Percentiles rank a stretch among this genome's conserved stretches.
These are phyloP conservation scores for Asterionellopsis glacialis DNA, from an alignment of 108 stramenopile species.

Conservation along the genomic window DNA sequence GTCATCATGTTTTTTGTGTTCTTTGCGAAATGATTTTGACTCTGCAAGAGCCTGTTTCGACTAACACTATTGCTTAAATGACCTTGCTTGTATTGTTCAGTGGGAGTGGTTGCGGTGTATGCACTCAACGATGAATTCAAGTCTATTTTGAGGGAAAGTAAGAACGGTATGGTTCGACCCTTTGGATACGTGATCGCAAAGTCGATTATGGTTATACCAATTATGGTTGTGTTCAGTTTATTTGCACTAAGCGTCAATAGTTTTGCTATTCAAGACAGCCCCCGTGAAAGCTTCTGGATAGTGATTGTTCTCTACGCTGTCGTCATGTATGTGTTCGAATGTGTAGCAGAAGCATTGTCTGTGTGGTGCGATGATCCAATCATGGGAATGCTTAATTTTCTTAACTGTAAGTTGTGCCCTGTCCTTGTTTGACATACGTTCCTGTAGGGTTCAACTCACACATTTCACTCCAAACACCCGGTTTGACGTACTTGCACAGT, in stretches of 20 bases:
- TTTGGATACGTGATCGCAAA: constrained; percentile 16
- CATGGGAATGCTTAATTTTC: constrained; percentile 10
- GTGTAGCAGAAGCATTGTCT: constrained; percentile 12
- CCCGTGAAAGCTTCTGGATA: not conserved
- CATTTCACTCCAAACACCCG: no score
- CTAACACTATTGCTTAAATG: no score
- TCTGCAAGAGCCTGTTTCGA: no score
- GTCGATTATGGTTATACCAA: constrained; percentile 11
- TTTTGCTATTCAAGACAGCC: constrained; percentile 6
- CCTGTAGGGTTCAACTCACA: no score
- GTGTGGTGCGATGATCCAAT: constrained; percentile 15
- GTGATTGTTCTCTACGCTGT: constrained; percentile 5
- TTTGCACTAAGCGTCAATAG: constrained; percentile 10
- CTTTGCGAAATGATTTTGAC: not conserved
- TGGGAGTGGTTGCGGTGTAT: constrained; percentile 15
- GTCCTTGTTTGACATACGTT: no score
- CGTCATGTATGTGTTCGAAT: constrained; percentile 7
- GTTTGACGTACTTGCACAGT: no score
- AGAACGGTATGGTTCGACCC: constrained; percentile 21
- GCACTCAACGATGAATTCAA: constrained; percentile 12
- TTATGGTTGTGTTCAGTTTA: constrained; percentile 10
- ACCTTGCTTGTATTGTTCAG: not conserved
- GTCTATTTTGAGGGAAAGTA: constrained; percentile 11
- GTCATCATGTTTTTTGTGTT: not conserved
- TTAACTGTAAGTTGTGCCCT: not conserved